Evolutionary conservation across 106 monocot genomes (phyloP).

Genomic region (Platanthera zijinensis): DNA sequence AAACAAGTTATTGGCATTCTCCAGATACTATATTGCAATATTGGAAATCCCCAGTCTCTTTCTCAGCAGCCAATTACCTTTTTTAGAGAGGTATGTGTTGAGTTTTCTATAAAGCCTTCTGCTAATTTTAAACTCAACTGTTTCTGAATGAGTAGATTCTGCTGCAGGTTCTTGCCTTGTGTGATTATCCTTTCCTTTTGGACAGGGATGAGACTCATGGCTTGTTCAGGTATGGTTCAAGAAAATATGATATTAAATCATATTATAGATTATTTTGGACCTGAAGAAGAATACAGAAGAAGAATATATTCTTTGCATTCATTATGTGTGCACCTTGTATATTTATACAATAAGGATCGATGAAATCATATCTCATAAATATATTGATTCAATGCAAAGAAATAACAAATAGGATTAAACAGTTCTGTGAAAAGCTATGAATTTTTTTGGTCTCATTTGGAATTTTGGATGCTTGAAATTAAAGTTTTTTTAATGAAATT

Average conservation of each 20-base stretch:
- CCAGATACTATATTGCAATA: constrained; percentile 91
- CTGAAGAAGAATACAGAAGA: too few relatives aligned
- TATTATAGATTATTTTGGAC: background rate
- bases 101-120: background rate
- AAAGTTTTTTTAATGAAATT: too few relatives aligned
- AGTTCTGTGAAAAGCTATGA: too few relatives aligned
- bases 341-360: too few relatives aligned
- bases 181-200: constrained; percentile 65
- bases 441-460: too few relatives aligned
- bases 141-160: constrained; percentile 9
- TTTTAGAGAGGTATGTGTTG: constrained; percentile 64
- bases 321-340: too few relatives aligned
- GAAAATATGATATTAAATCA: background rate
- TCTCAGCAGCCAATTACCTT: constrained; percentile 84
- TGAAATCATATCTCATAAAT: too few relatives aligned
- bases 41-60: constrained; percentile 92
- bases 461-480: too few relatives aligned
- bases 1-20: constrained; percentile 5
- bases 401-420: too few relatives aligned
- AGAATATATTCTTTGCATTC: too few relatives aligned
- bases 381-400: too few relatives aligned
- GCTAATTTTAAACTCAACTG: background rate
- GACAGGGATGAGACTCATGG: constrained; percentile 68
- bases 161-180: constrained; percentile 78
- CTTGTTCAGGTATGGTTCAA: constrained; percentile 60